Conservation (phyloP, 176 grass and related monocot species). For the Melocanna baccifera region DNA sequence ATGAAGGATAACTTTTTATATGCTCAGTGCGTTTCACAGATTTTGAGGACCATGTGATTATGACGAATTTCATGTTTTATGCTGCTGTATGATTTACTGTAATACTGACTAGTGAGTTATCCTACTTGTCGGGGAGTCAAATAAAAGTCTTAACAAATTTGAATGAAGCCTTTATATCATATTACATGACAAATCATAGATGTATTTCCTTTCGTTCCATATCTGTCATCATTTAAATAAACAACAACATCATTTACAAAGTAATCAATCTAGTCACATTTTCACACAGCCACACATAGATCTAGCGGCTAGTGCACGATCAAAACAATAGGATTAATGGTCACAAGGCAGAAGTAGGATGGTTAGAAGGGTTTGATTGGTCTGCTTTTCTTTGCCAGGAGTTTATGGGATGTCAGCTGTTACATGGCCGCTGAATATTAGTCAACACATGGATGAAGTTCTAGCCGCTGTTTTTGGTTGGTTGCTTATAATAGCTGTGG, state of each 20-base stretch:
- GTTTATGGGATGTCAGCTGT: neutral
- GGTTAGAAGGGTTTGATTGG: neutral
- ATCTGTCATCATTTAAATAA: conserved; percentile 5
- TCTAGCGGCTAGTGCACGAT: neutral
- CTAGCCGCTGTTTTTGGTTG: neutral
- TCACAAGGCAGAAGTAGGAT: neutral
- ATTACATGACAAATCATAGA: neutral
- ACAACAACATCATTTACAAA: neutral
- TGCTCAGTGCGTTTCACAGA: neutral
- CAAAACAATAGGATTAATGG: neutral
- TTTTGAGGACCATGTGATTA: neutral
- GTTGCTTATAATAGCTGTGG: neutral
- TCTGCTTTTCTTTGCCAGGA: neutral
- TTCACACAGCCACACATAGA: neutral
- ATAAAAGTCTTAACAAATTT: conserved; percentile 21
- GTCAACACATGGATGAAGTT: neutral
- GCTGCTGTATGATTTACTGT: conserved; percentile 10
- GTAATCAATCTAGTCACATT: conserved; percentile 2
- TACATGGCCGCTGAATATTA: neutral
- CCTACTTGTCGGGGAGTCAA: neutral
- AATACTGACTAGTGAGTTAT: neutral
- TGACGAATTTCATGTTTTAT: neutral
- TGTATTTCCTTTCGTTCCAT: neutral
- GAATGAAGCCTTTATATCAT: neutral
- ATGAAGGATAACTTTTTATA: conserved; percentile 8